Conservation (phyloP, 768 basidiomycete genomes). For the Tylopilus rubrobrunneus region DNA sequence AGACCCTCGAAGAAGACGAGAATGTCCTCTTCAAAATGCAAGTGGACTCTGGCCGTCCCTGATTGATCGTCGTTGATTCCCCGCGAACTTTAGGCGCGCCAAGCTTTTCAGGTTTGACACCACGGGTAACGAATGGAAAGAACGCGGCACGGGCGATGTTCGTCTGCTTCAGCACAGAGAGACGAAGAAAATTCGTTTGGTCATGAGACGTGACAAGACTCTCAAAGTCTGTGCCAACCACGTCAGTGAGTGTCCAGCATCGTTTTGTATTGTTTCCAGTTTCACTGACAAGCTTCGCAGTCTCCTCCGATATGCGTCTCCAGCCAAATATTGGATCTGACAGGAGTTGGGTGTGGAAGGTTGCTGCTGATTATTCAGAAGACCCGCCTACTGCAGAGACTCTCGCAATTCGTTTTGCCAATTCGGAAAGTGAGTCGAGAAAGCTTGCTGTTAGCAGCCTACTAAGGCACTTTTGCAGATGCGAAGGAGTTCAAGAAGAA, state of each 20-base stretch:
- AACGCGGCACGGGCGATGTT: conserved; percentile 94
- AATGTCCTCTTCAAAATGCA: conserved; percentile 94
- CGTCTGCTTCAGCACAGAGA: conserved; percentile 87
- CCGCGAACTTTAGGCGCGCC: conserved; percentile 68
- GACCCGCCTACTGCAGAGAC: conserved; percentile 88
- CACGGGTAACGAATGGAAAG: conserved; percentile 88
- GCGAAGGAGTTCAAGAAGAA: conserved; percentile 84
- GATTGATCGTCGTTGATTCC: conserved; percentile 4
- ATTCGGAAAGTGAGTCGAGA: conserved; percentile 81
- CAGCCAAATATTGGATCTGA: conserved; percentile 98
- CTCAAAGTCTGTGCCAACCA: conserved; percentile 99
- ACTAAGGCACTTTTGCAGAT: conserved; percentile 41
- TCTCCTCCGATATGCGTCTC: conserved; percentile 85
- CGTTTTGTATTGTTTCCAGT: neutral
- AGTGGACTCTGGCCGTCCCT: conserved; percentile 29
- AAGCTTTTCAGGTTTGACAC: conserved; percentile 95
- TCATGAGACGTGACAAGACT: conserved; percentile 99
- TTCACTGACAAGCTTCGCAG: conserved; percentile 38
- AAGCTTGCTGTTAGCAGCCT: neutral
- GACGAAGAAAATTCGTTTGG: conserved; percentile 87
- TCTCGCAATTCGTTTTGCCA: conserved; percentile 96
- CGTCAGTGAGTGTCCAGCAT: conserved; percentile 53
- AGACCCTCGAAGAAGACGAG: conserved; percentile 95
- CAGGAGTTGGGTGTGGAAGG: conserved; percentile 99
- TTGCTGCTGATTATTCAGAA: conserved; percentile 92